phyloP scores from a whole-genome alignment of 202 grass and related monocot species.

The Digitaria exilis region DNA sequence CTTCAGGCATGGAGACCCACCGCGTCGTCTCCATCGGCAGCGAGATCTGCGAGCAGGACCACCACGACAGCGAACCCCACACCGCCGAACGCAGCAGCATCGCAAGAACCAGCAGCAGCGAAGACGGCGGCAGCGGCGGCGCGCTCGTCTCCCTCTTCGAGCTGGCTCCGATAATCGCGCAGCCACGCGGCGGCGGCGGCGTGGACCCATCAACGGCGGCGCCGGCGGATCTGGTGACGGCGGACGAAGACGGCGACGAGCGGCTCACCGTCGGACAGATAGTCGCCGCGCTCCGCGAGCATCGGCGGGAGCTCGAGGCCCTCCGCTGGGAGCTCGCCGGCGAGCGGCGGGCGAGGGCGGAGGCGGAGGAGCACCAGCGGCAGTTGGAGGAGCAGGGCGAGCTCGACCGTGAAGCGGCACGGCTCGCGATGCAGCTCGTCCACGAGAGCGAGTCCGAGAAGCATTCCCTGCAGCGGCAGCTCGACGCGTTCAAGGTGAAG shows the following conservation, averaged over 20 bases:
- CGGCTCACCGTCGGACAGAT: slow-evolving; percentile 15
- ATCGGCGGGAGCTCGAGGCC: slow-evolving; percentile 33
- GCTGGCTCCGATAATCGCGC: slow-evolving; percentile 34
- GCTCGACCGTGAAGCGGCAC: slow-evolving; percentile 47
- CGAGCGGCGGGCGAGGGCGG: slow-evolving; percentile 28
- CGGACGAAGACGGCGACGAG: not conserved
- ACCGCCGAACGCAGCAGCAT: not conserved
- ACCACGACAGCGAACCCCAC: not conserved
- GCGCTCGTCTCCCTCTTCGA: slow-evolving; percentile 53
- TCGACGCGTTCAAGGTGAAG: slow-evolving; percentile 41
- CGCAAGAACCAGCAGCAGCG: not conserved
- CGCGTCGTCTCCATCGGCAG: slow-evolving; percentile 59
- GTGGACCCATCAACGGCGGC: no score
- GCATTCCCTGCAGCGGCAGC: slow-evolving; percentile 43
- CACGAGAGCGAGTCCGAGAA: slow-evolving; percentile 55
- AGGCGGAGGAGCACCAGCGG: slow-evolving; percentile 29
- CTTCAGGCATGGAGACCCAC: slow-evolving; percentile 29
- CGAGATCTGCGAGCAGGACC: slow-evolving; percentile 61
- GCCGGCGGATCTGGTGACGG: no score
- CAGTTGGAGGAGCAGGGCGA: slow-evolving; percentile 56
- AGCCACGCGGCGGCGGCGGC: not conserved
- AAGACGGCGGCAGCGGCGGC: not conserved
- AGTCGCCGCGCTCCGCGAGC: not conserved
- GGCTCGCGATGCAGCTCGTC: slow-evolving; percentile 55
- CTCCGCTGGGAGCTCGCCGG: slow-evolving; percentile 23